Evolutionary conservation across 1,139 yeast genomes (phyloP).

Genomic region (Geotrichum phurueaensis): DNA sequence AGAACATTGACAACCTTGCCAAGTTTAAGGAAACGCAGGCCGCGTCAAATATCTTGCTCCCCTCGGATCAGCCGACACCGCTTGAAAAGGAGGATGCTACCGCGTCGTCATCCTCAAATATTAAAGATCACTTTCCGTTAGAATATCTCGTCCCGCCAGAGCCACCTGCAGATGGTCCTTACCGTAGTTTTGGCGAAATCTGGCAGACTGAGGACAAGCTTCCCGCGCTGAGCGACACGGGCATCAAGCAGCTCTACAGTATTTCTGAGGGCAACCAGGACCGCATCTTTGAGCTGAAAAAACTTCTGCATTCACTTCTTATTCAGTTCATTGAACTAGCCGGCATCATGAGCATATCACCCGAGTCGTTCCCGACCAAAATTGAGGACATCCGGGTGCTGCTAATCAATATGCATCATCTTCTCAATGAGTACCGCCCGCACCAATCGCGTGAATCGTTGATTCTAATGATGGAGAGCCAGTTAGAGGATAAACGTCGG

Average conservation of each 20-base stretch:
- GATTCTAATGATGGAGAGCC: conserved; percentile 58
- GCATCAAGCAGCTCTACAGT: conserved; percentile 58
- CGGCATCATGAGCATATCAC: conserved; percentile 66
- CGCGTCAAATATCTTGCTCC: neutral
- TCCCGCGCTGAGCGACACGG: conserved; percentile 60
- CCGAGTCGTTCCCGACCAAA: conserved; percentile 57
- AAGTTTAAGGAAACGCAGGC: conserved; percentile 24
- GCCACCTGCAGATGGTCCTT: conserved; percentile 50
- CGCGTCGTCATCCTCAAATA: conserved; percentile 11
- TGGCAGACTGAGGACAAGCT: conserved; percentile 74
- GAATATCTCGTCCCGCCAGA: conserved; percentile 59
- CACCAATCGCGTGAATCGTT: conserved; percentile 83
- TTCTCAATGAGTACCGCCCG: conserved; percentile 78
- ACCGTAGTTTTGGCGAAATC: conserved; percentile 72
- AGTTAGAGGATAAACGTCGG: conserved; percentile 27
- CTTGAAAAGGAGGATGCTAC: conserved; percentile 5
- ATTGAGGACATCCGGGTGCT: conserved; percentile 67
- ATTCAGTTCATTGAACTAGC: conserved; percentile 68
- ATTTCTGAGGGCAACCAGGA: conserved; percentile 24
- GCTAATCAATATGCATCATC: conserved; percentile 77
- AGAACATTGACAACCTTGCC: conserved; percentile 44
- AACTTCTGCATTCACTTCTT: conserved; percentile 60
- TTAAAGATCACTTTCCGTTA: conserved; percentile 31
- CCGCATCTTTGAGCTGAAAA: conserved; percentile 62
- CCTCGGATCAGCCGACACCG: neutral